phyloP scores from a whole-genome alignment of 306 rosid genomes.

The Chamaecrista fasciculata region DNA sequence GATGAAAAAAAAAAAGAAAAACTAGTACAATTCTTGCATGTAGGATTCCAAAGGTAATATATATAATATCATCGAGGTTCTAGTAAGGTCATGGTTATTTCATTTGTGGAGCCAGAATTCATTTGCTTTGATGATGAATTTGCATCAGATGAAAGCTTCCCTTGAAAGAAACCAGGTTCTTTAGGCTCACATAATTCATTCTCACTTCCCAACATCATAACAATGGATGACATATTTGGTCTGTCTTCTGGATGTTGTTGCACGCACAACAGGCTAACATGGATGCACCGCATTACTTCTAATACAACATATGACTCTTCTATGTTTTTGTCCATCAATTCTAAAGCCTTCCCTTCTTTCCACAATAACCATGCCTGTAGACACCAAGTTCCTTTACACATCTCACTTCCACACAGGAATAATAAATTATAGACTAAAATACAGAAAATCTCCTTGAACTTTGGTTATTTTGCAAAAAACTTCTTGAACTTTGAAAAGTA shows the following conservation, averaged over 20 bases:
- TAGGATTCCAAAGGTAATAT: background rate
- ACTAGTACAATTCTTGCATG: background rate
- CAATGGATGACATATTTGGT: constrained; percentile 28
- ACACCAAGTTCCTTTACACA: background rate
- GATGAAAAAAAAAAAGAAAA: too few species aligned
- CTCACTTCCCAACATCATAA: constrained; percentile 38
- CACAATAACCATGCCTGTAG: constrained; percentile 48
- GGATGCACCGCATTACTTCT: constrained; percentile 39
- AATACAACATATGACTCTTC: constrained; percentile 5
- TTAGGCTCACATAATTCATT: constrained; percentile 32
- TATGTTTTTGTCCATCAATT: constrained; percentile 30
- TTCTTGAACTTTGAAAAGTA: too few species aligned
- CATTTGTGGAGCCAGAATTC: constrained; percentile 22
- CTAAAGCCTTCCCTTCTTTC: constrained; percentile 39
- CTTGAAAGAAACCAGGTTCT: constrained; percentile 36
- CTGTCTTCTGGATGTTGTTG: constrained; percentile 39
- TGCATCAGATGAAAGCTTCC: background rate
- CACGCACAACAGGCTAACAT: constrained; percentile 44
- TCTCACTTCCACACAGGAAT: background rate
- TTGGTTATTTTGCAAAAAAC: too few species aligned
- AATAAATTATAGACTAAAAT: too few species aligned
- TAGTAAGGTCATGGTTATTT: background rate
- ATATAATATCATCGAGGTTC: background rate
- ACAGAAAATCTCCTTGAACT: too few species aligned
- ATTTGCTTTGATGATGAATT: constrained; percentile 18